These are phyloP conservation scores for Metarhizium anisopliae DNA, from an alignment of 2,329 filamentous ascomycete species.

Conservation along the genomic window DNA sequence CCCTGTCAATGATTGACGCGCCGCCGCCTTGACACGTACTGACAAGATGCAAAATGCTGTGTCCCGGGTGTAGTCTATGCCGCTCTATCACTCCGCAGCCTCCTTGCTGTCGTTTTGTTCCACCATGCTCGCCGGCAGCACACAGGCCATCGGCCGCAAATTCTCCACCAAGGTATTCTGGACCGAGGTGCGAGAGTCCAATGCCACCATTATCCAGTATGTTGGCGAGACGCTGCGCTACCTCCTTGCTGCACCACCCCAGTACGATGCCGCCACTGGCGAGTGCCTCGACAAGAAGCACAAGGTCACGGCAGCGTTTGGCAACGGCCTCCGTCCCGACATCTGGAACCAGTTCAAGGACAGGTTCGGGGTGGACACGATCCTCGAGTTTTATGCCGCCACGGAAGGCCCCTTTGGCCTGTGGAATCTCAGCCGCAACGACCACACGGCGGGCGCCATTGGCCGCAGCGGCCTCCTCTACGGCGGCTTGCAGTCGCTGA, in stretches of 20 bases:
- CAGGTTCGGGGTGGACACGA: slow-evolving; percentile 64
- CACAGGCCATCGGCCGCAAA: slow-evolving; percentile 63
- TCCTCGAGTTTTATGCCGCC: slow-evolving; percentile 74
- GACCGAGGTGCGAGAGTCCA: slow-evolving; percentile 60
- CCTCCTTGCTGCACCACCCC: slow-evolving; percentile 57
- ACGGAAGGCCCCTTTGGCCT: slow-evolving; percentile 62
- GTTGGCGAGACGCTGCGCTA: slow-evolving; percentile 85
- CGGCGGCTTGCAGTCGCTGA: slow-evolving; percentile 40
- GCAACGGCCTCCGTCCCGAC: slow-evolving; percentile 78
- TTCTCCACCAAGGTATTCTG: slow-evolving; percentile 75
- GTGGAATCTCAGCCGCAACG: slow-evolving; percentile 68
- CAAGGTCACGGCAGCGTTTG: slow-evolving; percentile 65
- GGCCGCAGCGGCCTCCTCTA: slow-evolving; percentile 61
- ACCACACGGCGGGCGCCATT: slow-evolving; percentile 67
- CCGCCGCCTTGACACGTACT: not conserved
- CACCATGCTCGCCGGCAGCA: slow-evolving; percentile 50
- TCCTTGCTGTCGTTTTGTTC: slow-evolving; percentile 58
- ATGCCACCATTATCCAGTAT: slow-evolving; percentile 74
- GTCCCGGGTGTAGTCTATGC: slow-evolving; percentile 56
- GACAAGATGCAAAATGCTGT: not conserved
- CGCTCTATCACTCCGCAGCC: slow-evolving; percentile 79
- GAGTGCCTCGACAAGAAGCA: slow-evolving; percentile 65
- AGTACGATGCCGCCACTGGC: slow-evolving; percentile 53
- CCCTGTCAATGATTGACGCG: not conserved
- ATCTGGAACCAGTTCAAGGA: slow-evolving; percentile 79